Evolutionary conservation across 805 yeast genomes (phyloP).

Genomic region (Nematodospora valgi): DNA sequence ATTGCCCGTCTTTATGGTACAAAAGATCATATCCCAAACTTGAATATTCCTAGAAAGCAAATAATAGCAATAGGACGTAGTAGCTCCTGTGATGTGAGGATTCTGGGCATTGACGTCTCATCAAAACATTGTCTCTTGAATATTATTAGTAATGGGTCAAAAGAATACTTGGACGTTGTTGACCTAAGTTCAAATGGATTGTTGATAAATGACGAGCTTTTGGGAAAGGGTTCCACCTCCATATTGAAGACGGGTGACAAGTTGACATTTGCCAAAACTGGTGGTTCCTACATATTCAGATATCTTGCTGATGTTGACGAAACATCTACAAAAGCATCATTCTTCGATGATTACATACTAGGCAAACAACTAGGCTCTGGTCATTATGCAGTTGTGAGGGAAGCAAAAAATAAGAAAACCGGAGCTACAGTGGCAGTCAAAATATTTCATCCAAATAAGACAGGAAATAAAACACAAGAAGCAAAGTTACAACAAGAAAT

Average conservation of each 20-base stretch:
- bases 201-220: constrained; percentile 53
- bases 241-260: constrained; percentile 63
- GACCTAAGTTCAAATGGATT: constrained; percentile 69
- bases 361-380: constrained; percentile 70
- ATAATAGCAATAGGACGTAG: constrained; percentile 49
- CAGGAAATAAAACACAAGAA: constrained; percentile 29
- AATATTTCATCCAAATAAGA: constrained; percentile 58
- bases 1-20: constrained; percentile 23
- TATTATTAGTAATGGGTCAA: constrained; percentile 19
- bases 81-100: constrained; percentile 53
- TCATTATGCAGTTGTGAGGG: constrained; percentile 79
- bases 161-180: constrained; percentile 43
- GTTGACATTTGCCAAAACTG: constrained; percentile 51
- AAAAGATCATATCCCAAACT: constrained; percentile 14
- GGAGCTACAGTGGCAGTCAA: constrained; percentile 71
- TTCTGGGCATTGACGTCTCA: constrained; percentile 60
- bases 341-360: constrained; percentile 54
- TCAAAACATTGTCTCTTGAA: constrained; percentile 58
- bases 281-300: constrained; percentile 48
- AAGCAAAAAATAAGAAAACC: constrained; percentile 54
- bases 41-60: constrained; percentile 18
- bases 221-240: constrained; percentile 47
- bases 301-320: constrained; percentile 30
- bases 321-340: constrained; percentile 28
- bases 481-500: constrained; percentile 60